Base-by-base conservation (phyloP, 805 yeast species). In the Komagataella ulmi region DNA sequence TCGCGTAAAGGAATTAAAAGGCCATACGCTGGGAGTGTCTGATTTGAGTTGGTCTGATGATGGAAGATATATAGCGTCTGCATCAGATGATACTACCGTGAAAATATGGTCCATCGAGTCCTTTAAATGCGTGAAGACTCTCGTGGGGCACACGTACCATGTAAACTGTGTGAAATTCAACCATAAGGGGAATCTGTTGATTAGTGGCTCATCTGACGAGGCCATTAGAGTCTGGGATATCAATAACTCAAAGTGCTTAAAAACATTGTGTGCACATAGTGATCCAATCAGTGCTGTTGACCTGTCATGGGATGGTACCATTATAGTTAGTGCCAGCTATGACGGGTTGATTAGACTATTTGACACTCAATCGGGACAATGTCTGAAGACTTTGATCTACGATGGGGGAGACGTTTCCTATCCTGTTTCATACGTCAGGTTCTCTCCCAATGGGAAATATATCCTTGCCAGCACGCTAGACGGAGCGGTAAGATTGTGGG, bases 181-280 rank as follows among this genome's bases (percentile, higher is more conserved):
- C 55, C 65, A 71, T 45, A 83, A 83, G 62, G 96, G 97, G 0
- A 86, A 88, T 55, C 65, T 93, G 19, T 63, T 93, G 14, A 80
- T 86, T 21, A 78, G 90, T 46, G 95, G 96, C 0, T 80, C 95
- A 1, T 79, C 93, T 50, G 99, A 91, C 65, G 98, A 91, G 62
- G 88, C 91, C 50, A 82, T 93, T 14, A 76, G 90, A 50, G 75
- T 91, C 2, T 91, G 99, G 99, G 97, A 91, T 65, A 77, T 84
- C 2, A 70, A 72, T 36, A 70, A 79, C 17, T 95, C 95, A 1
- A 74, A 74, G 45, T 77, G 86, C 52, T 67, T 88, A 58, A 81
- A 85, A 60, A 87, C 95, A 0, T 68, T 91, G 49, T 85, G 95
- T 45, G 97, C 98, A 0, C 99, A 91, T 66, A 80, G 95, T 0